Evolutionary conservation across 176 grass and related monocot genomes (phyloP).

Genomic region (Hsuehochloa calcarea): DNA sequence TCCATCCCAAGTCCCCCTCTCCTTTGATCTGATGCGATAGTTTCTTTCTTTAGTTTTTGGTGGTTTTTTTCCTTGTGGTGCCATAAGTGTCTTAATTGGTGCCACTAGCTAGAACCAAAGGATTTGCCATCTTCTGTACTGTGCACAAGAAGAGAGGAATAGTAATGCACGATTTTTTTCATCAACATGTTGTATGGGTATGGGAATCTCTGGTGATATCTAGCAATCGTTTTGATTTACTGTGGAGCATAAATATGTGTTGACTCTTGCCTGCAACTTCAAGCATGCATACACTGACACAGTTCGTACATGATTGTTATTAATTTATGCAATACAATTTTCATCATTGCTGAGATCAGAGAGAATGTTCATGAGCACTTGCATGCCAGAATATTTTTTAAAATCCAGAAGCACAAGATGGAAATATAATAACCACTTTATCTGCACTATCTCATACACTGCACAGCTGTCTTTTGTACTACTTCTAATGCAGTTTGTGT

Average conservation of each 20-base stretch:
- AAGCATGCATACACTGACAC: slow-evolving; percentile 42
- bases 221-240: slow-evolving; percentile 43
- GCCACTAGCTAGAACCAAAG: slow-evolving; percentile 45
- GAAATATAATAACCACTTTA: slow-evolving; percentile 43
- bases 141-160: slow-evolving; percentile 39
- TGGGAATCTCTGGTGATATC: slow-evolving; percentile 40
- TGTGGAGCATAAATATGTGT: slow-evolving; percentile 33
- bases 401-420: slow-evolving; percentile 37
- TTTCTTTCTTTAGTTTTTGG: slow-evolving; percentile 29
- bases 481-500: slow-evolving; percentile 35
- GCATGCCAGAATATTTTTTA: slow-evolving; percentile 40
- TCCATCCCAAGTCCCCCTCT: neutral
- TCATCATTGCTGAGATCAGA: slow-evolving; percentile 55
- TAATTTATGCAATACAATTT: slow-evolving; percentile 47
- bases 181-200: slow-evolving; percentile 25
- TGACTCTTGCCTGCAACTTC: slow-evolving; percentile 41
- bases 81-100: slow-evolving; percentile 50
- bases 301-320: slow-evolving; percentile 39
- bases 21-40: slow-evolving; percentile 22
- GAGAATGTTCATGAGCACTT: slow-evolving; percentile 55
- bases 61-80: slow-evolving; percentile 49
- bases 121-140: slow-evolving; percentile 42
- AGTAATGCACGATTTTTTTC: slow-evolving; percentile 7
- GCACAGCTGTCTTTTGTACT: slow-evolving; percentile 52
- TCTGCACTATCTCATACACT: slow-evolving; percentile 39